Percentiles rank a stretch among this genome's conserved stretches.
Evolutionary conservation across 1,284 basidiomycete genomes (phyloP).

Genomic region (Trametes polyzona): DNA sequence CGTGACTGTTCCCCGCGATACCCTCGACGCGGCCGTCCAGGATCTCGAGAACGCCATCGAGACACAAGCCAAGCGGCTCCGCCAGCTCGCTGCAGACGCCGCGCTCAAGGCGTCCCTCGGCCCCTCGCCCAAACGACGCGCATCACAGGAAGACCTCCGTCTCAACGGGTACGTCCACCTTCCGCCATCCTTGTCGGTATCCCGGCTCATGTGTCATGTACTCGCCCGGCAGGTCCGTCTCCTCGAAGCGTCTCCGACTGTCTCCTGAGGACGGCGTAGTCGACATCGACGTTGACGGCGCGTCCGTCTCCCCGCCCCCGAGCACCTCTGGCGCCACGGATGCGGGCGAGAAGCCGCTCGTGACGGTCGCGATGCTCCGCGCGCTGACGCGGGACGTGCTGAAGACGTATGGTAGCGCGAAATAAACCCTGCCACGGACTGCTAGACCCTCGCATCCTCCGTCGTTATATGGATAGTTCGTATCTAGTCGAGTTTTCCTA

Average conservation of each 20-base stretch:
- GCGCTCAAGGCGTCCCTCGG: slow-evolving; percentile 17
- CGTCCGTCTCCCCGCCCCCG: slow-evolving; percentile 38
- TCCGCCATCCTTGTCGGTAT: not conserved
- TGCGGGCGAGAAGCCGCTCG: slow-evolving; percentile 37
- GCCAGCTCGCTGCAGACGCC: slow-evolving; percentile 25
- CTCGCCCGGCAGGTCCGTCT: slow-evolving; percentile 22
- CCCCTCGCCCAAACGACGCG: slow-evolving; percentile 31
- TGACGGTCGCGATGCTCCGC: slow-evolving; percentile 73
- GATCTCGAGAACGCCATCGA: slow-evolving; percentile 22
- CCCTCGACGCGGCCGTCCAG: slow-evolving; percentile 37
- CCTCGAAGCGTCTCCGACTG: slow-evolving; percentile 33
- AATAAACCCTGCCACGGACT: not conserved
- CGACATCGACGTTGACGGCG: slow-evolving; percentile 19
- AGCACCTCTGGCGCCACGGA: slow-evolving; percentile 40
- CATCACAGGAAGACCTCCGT: slow-evolving; percentile 28
- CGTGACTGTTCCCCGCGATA: slow-evolving; percentile 35
- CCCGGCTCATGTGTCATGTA: not conserved
- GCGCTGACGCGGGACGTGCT: slow-evolving; percentile 65
- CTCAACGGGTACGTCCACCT: slow-evolving; percentile 16
- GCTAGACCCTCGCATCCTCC: too few relatives aligned
- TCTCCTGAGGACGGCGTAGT: slow-evolving; percentile 28
- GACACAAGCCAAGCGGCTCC: slow-evolving; percentile 20
- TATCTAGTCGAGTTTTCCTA: not conserved
- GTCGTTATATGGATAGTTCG: not conserved
- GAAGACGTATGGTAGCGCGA: slow-evolving; percentile 32